phyloP scores from a whole-genome alignment of 257 asterid genomes.

The Eucommia ulmoides region DNA sequence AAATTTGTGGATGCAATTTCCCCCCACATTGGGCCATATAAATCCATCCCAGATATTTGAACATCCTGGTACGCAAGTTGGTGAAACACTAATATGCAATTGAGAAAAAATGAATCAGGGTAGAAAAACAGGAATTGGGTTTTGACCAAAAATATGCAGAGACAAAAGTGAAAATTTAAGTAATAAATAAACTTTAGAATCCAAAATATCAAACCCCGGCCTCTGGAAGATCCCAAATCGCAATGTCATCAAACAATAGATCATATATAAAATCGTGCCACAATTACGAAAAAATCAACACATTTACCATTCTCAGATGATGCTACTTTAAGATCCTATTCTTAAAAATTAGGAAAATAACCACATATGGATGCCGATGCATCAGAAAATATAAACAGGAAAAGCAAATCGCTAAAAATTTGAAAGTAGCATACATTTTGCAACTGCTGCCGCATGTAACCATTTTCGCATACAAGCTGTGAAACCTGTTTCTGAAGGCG shows the following conservation, averaged over 20 bases:
- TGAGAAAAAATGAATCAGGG: too few species aligned
- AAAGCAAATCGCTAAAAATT: neutral
- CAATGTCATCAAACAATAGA: neutral
- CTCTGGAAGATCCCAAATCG: neutral
- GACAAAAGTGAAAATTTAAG: neutral
- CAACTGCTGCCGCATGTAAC: neutral
- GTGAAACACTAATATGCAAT: neutral
- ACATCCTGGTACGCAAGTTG: too few species aligned
- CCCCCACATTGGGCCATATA: too few species aligned
- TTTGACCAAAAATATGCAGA: neutral
- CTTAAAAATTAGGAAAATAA: neutral
- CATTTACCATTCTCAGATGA: neutral
- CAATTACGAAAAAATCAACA: neutral
- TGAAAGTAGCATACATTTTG: neutral
- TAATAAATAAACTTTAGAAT: too few species aligned
- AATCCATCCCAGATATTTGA: too few species aligned
- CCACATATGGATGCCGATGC: neutral
- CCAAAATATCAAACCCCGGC: neutral
- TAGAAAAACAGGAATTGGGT: too few species aligned
- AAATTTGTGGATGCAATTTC: too few species aligned
- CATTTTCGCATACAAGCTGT: slow-evolving; percentile 2
- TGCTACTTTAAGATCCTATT: neutral
- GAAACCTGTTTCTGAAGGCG: neutral
- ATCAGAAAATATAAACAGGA: neutral
- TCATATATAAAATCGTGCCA: neutral